Conservation (phyloP, 805 yeast genomes). For the Lipomyces lipofer region DNA sequence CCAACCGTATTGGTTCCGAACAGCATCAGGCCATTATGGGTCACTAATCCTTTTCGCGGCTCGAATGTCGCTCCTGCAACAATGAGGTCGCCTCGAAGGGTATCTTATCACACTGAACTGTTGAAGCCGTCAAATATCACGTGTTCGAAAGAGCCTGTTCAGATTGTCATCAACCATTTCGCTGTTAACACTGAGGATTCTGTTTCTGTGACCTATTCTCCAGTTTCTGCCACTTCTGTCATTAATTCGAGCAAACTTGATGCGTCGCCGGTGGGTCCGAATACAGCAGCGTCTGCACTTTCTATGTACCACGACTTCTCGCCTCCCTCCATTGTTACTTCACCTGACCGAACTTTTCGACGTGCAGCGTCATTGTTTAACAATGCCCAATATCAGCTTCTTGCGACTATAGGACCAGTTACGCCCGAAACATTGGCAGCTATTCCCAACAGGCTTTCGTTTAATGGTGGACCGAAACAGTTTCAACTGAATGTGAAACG, state of each 20-base stretch:
- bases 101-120: background rate
- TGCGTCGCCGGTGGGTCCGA: background rate
- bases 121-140: background rate
- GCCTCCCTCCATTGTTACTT: background rate
- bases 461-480: background rate
- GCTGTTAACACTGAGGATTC: background rate
- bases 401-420: background rate
- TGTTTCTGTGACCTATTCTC: background rate
- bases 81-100: background rate
- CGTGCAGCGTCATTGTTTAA: slow-evolving; percentile 2
- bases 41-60: background rate
- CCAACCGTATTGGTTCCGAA: slow-evolving; percentile 8
- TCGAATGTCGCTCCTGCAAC: background rate
- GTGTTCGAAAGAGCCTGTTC: background rate
- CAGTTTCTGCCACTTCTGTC: background rate
- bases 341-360: background rate
- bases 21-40: slow-evolving; percentile 12
- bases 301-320: background rate
- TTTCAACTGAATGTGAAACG: slow-evolving; percentile 16
- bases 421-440: background rate
- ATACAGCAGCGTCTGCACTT: no score
- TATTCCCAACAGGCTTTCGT: background rate
- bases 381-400: background rate
- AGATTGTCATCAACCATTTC: slow-evolving; percentile 5
- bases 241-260: background rate